Percentiles rank a stretch among this genome's conserved stretches.
These are phyloP conservation scores for Pseudogymnoascus pannorum DNA, from an alignment of 2,329 filamentous ascomycete genomes.

Conservation along the genomic window DNA sequence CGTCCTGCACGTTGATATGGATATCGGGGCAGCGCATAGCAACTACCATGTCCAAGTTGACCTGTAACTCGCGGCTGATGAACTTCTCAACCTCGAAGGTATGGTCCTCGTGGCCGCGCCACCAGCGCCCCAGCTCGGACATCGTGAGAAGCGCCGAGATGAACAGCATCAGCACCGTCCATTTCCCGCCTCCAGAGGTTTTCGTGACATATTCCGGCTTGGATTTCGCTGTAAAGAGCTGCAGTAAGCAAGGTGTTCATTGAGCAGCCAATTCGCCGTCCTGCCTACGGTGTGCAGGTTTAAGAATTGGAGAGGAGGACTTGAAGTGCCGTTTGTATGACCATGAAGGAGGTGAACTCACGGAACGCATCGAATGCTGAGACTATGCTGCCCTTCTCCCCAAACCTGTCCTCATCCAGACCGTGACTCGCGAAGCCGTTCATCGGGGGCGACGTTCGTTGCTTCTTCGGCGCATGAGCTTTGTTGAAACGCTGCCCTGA, in stretches of 20 bases:
- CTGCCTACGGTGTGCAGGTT: neutral
- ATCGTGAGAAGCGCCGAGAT: conserved; percentile 69
- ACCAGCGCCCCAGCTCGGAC: conserved; percentile 76
- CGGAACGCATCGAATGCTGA: conserved; percentile 96
- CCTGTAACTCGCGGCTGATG: conserved; percentile 77
- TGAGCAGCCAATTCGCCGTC: neutral
- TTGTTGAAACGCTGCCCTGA: conserved; percentile 7
- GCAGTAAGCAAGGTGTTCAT: neutral
- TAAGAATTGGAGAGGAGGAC: neutral
- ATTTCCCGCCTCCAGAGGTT: conserved; percentile 82
- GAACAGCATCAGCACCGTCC: conserved; percentile 75
- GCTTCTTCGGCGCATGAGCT: conserved; percentile 6
- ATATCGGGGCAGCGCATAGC: conserved; percentile 80
- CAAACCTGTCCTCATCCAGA: conserved; percentile 74
- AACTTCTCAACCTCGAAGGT: conserved; percentile 92
- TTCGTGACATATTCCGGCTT: conserved; percentile 86
- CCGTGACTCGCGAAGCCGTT: conserved; percentile 67
- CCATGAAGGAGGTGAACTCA: conserved; percentile 43
- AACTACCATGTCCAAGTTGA: conserved; percentile 92
- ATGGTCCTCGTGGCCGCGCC: conserved; percentile 74
- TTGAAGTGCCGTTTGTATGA: neutral
- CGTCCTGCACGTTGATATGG: conserved; percentile 97
- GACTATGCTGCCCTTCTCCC: conserved; percentile 59
- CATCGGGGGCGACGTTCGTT: conserved; percentile 37
- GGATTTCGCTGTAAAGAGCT: conserved; percentile 64